Evolutionary conservation across 2,329 filamentous ascomycete species (phyloP).

Genomic region (Beauveria asiatica): DNA sequence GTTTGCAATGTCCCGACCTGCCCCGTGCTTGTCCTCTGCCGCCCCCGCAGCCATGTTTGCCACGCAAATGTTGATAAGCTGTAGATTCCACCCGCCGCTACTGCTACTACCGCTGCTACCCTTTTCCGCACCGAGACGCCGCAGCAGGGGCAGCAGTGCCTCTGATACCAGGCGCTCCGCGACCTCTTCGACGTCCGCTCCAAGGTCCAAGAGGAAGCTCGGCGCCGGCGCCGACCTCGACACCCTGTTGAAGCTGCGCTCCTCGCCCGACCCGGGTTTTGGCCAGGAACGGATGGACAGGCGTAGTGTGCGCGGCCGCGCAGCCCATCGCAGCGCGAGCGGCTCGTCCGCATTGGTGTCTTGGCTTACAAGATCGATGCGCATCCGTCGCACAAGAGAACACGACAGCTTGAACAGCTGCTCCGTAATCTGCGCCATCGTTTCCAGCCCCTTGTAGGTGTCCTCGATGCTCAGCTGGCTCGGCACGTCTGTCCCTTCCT

Average conservation of each 20-base stretch:
- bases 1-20: conserved; percentile 66
- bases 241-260: conserved; percentile 56
- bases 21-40: conserved; percentile 39
- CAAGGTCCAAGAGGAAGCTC: conserved; percentile 60
- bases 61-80: conserved; percentile 77
- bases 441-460: conserved; percentile 68
- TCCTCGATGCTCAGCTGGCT: conserved; percentile 93
- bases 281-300: conserved; percentile 62
- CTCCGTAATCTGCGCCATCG: conserved; percentile 51
- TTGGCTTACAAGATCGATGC: conserved; percentile 58
- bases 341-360: conserved; percentile 29
- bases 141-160: conserved; percentile 61
- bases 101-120: conserved; percentile 30
- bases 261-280: conserved; percentile 31
- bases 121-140: conserved; percentile 50
- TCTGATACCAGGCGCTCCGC: conserved; percentile 64
- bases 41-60: conserved; percentile 68
- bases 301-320: conserved; percentile 71
- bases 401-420: conserved; percentile 61
- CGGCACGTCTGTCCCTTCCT: conserved; percentile 61
- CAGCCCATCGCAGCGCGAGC: conserved; percentile 54
- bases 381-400: conserved; percentile 71
- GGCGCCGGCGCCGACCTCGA: conserved; percentile 71
- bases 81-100: conserved; percentile 63
- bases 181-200: conserved; percentile 47